Evolutionary conservation across 2,329 filamentous ascomycete species (phyloP).

Genomic region (Microthyrium microscopicum): DNA sequence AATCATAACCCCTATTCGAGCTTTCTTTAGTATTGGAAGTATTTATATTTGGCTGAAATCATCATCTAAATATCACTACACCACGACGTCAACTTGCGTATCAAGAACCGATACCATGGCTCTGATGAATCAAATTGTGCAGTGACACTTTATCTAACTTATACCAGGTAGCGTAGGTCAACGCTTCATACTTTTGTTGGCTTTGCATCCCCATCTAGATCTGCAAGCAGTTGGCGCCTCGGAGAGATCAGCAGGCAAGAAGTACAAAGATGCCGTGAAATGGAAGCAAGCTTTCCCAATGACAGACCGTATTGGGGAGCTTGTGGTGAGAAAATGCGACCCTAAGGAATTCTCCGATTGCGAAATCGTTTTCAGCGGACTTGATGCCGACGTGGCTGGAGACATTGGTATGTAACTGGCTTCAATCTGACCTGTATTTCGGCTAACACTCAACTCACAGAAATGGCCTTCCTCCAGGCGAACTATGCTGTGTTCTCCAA

Average conservation of each 20-base stretch:
- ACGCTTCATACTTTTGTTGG: conserved; percentile 83
- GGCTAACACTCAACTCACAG: conserved; percentile 29
- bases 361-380: conserved; percentile 81
- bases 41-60: no score
- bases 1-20: no score
- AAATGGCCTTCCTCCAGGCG: conserved; percentile 78
- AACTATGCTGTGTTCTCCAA: conserved; percentile 92
- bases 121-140: no score
- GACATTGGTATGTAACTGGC: conserved; percentile 52
- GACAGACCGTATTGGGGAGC: conserved; percentile 54
- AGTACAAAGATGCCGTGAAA: conserved; percentile 80
- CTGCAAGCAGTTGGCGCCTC: conserved; percentile 85
- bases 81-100: no score
- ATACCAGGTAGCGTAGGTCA: conserved; percentile 94
- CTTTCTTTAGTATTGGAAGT: no score
- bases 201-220: conserved; percentile 70
- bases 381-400: conserved; percentile 84
- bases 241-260: conserved; percentile 76
- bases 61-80: no score
- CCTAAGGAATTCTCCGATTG: conserved; percentile 74
- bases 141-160: no score
- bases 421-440: not conserved
- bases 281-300: conserved; percentile 90
- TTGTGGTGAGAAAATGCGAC: conserved; percentile 74
- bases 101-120: no score